Conservation (phyloP, 306 rosid genomes). For the Acacia crassicarpa region DNA sequence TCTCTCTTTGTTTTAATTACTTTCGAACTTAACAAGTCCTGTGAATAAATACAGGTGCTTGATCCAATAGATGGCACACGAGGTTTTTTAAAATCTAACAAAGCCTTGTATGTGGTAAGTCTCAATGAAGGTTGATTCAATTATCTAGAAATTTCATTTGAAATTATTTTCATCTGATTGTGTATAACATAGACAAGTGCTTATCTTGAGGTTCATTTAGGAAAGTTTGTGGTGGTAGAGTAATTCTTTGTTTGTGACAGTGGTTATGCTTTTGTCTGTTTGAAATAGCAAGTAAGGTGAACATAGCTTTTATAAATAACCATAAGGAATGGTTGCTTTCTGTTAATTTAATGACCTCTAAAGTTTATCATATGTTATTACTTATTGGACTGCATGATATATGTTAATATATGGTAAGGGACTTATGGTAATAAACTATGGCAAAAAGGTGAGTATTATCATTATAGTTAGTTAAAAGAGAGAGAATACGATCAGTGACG, state of each 20-base stretch:
- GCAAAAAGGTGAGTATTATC: too few species aligned
- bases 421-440: too few species aligned
- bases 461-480: too few species aligned
- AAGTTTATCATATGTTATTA: slow-evolving; percentile 5
- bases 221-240: slow-evolving; percentile 12
- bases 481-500: too few species aligned
- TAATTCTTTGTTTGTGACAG: neutral
- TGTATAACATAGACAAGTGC: neutral
- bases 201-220: neutral
- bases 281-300: slow-evolving; percentile 2
- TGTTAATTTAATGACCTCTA: slow-evolving; percentile 4
- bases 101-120: slow-evolving; percentile 34
- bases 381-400: neutral
- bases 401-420: too few species aligned
- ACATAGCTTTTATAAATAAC: neutral
- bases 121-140: slow-evolving; percentile 26
- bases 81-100: slow-evolving; percentile 66
- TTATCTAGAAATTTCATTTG: neutral
- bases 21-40: slow-evolving; percentile 19
- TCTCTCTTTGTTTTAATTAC: slow-evolving; percentile 20
- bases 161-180: slow-evolving; percentile 6
- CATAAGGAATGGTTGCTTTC: slow-evolving; percentile 11
- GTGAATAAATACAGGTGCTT: slow-evolving; percentile 63
- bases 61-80: slow-evolving; percentile 94
- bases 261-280: slow-evolving; percentile 17